These are phyloP conservation scores for Ophiocordyceps camponoti-leonardi DNA, from an alignment of 2,329 filamentous ascomycete genomes.

Conservation along the genomic window DNA sequence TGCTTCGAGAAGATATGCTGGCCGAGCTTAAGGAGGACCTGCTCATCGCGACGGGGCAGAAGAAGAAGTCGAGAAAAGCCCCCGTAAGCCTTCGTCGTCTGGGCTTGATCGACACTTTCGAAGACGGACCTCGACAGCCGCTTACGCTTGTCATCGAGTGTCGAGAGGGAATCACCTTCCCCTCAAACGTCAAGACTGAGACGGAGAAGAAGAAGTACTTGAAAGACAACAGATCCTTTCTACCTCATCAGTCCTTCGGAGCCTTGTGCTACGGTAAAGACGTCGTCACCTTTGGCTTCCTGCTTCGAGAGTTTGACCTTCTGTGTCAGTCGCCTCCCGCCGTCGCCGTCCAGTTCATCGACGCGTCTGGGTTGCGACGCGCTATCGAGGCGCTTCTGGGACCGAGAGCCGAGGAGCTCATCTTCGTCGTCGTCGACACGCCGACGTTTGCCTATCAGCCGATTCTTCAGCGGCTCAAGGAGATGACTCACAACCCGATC, in stretches of 20 bases:
- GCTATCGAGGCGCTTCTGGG: constrained; percentile 26
- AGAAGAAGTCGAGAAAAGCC: constrained; percentile 8
- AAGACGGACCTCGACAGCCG: constrained; percentile 2
- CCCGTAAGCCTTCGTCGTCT: constrained; percentile 21
- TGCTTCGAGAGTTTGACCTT: constrained; percentile 31
- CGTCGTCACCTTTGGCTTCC: constrained; percentile 41
- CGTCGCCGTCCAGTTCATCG: constrained; percentile 32
- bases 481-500: constrained; percentile 36
- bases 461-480: constrained; percentile 40
- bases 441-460: constrained; percentile 54
- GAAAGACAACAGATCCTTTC: constrained; percentile 24
- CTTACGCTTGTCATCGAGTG: constrained; percentile 22
- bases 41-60: constrained; percentile 29
- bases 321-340: constrained; percentile 26
- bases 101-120: constrained; percentile 18
- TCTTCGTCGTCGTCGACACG: constrained; percentile 44
- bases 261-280: constrained; percentile 34
- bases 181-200: not conserved
- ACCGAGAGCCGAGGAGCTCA: constrained; percentile 7
- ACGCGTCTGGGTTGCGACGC: constrained; percentile 24
- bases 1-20: constrained; percentile 56
- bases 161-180: constrained; percentile 25
- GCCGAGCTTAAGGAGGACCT: constrained; percentile 46
- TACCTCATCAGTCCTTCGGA: constrained; percentile 44
- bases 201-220: constrained; percentile 26